Conservation (phyloP, 805 yeast genomes). For the Clavispora fructus region DNA sequence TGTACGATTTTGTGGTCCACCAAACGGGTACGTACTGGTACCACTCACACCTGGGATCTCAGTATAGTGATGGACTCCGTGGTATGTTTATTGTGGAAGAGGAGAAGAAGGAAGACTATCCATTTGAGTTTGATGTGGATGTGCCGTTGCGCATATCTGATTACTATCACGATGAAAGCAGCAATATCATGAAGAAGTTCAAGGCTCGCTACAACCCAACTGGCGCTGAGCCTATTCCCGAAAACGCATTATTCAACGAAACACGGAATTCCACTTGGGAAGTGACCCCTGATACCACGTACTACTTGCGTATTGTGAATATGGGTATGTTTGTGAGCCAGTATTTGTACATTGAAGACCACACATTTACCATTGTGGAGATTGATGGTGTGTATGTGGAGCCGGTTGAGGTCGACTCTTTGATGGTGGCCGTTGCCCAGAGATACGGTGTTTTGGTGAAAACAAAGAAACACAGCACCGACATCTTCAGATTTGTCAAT, state of each 20-base stretch:
- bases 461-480: conserved; percentile 41
- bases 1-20: conserved; percentile 29
- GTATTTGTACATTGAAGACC: conserved; percentile 38
- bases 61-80: conserved; percentile 74
- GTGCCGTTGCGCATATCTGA: conserved; percentile 54
- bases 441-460: conserved; percentile 65
- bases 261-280: conserved; percentile 50
- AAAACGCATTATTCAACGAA: conserved; percentile 60
- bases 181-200: conserved; percentile 43
- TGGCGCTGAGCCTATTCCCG: conserved; percentile 81
- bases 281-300: conserved; percentile 57
- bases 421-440: conserved; percentile 76
- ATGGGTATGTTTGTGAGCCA: conserved; percentile 71
- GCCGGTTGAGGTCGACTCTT: conserved; percentile 48
- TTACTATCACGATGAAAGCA: conserved; percentile 55
- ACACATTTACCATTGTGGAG: conserved; percentile 37
- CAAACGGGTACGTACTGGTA: conserved; percentile 50
- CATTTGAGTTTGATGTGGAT: conserved; percentile 62
- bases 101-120: conserved; percentile 28
- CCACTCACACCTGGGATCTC: conserved; percentile 74
- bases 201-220: conserved; percentile 69
- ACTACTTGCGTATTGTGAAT: conserved; percentile 59
- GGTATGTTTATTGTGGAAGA: conserved; percentile 66
- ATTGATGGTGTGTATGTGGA: conserved; percentile 51
- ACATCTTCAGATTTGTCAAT: conserved; percentile 51